A percentile compares a stretch with the other conserved stretches of the same genome.
Evolutionary conservation across 345 rosid species (phyloP).

Genomic region (Ricinus communis): DNA sequence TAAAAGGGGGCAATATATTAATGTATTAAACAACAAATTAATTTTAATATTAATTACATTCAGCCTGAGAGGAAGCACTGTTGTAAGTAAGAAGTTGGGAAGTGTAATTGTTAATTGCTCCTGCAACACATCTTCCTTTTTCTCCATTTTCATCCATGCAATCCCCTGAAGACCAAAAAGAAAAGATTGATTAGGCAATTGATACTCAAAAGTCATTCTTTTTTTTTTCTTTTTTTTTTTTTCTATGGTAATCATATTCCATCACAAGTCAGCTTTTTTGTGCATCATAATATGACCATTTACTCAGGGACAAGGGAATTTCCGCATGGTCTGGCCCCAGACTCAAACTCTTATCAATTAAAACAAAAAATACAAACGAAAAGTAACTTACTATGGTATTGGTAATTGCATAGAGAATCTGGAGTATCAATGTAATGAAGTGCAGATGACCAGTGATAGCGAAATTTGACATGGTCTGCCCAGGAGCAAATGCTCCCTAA

Average conservation of each 20-base stretch:
- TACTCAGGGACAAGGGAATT: too few species aligned
- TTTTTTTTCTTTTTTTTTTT: not conserved
- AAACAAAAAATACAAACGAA: not conserved
- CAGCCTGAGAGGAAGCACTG: slow-evolving; percentile 37
- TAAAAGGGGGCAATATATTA: too few species aligned
- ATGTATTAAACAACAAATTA: not conserved
- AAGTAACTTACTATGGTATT: slow-evolving; percentile 48
- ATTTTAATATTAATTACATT: slow-evolving; percentile 38
- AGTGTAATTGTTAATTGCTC: slow-evolving; percentile 88
- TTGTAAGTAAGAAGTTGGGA: slow-evolving; percentile 72
- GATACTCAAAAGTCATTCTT: not conserved
- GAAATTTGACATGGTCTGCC: slow-evolving; percentile 72
- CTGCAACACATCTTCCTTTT: slow-evolving; percentile 74
- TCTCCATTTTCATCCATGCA: slow-evolving; percentile 72
- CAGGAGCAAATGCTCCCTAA: slow-evolving; percentile 64
- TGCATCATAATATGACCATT: too few species aligned
- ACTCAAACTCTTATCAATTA: too few species aligned
- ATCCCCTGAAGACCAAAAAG: slow-evolving; percentile 51
- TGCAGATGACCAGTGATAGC: slow-evolving; percentile 67
- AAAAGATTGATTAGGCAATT: not conserved
- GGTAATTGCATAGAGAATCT: slow-evolving; percentile 55
- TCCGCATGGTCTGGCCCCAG: too few species aligned
- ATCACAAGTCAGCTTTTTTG: too few species aligned
- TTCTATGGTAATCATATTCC: too few species aligned
- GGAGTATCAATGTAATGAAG: slow-evolving; percentile 80